Evolutionary conservation across 768 basidiomycete genomes (phyloP), one percentile per base, ranked within the genome.

Genomic region (Phylloporus sp.): DNA sequence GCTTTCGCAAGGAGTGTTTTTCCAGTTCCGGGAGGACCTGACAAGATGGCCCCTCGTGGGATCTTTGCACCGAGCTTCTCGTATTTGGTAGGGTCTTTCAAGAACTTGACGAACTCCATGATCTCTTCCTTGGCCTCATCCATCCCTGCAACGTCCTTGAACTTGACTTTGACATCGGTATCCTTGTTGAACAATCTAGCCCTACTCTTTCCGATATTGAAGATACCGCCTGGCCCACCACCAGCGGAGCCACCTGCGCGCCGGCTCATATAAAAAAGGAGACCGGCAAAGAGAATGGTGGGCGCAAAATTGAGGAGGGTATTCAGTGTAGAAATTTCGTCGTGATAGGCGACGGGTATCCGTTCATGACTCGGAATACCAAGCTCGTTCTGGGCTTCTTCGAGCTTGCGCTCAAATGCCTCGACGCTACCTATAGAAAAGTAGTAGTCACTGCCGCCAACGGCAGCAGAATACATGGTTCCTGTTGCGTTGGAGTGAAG

Each of bases 51-150:
- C 47, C 93, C 93, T 34, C 93, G 88, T 45, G 93, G 93, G 57
- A 98, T 98, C 75, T 98, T 98, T 53, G 97, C 97, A 53, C 97
- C 97, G 35, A 99, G 81, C 59, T 85, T 91, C 73, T 97, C 91
- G 74, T 97, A 99, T 68, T 87, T 88, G 27, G 83, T 73, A 12
- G 97, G 97, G 51, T 98, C 89, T 74, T 97, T 97, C 64, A 99
- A 76, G 76, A 99, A 98, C 62, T 97, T 95, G 68, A 99, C 97
- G 60, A 98, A 99, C 69, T 99, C 97, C 91, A 98, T 95, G 61
- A 99, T 95, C 74, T 99, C 97, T 75, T 95, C 91, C 77, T 99
- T 99, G 39, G 95, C 97, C 72, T 99, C 97, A 72, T 99, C 97
- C 95, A 98, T 98, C 32, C 97, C 97, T 13, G 97, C 97, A 16